These are phyloP conservation scores for Talaromyces sp. DNA, from an alignment of 2,329 filamentous ascomycete species.

Conservation along the genomic window DNA sequence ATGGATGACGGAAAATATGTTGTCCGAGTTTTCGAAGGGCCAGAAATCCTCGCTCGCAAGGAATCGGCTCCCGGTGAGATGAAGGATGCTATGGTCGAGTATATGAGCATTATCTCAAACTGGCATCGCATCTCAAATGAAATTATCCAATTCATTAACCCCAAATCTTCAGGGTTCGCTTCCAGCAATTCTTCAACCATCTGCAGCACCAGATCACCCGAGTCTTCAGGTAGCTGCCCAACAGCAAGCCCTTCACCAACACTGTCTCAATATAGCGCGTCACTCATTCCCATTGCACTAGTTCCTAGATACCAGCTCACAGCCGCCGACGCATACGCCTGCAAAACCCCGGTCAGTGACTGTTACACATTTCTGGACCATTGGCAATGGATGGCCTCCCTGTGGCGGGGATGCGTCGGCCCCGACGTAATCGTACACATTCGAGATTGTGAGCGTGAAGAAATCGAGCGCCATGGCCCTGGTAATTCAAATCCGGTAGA, in stretches of 20 bases:
- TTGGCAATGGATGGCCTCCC: slow-evolving; percentile 94
- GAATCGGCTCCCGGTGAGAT: slow-evolving; percentile 29
- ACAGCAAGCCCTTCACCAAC: slow-evolving; percentile 10
- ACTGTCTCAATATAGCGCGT: slow-evolving; percentile 1
- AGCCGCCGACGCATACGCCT: slow-evolving; percentile 71
- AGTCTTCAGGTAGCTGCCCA: slow-evolving; percentile 24
- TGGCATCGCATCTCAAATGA: slow-evolving; percentile 76
- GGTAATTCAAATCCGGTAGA: slow-evolving; percentile 51
- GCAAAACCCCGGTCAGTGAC: slow-evolving; percentile 69
- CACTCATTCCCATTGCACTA: slow-evolving; percentile 64
- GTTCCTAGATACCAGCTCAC: slow-evolving; percentile 77
- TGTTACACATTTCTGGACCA: slow-evolving; percentile 80
- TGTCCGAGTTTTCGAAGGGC: slow-evolving; percentile 50
- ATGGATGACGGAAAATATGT: slow-evolving; percentile 51
- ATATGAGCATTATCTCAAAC: slow-evolving; percentile 63
- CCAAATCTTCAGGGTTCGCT: slow-evolving; percentile 20
- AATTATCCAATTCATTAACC: slow-evolving; percentile 59
- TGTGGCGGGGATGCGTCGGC: slow-evolving; percentile 83
- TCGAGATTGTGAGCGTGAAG: slow-evolving; percentile 38
- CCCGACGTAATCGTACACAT: slow-evolving; percentile 60
- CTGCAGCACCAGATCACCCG: slow-evolving; percentile 11
- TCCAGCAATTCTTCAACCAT: slow-evolving; percentile 18
- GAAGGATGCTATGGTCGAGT: slow-evolving; percentile 52
- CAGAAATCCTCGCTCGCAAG: slow-evolving; percentile 28
- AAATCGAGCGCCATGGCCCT: slow-evolving; percentile 39